A percentile compares a stretch with the other conserved stretches of the same genome.
Evolutionary conservation across 495 filamentous ascomycete species (phyloP).

Genomic region (Aspergillus kassunensis): DNA sequence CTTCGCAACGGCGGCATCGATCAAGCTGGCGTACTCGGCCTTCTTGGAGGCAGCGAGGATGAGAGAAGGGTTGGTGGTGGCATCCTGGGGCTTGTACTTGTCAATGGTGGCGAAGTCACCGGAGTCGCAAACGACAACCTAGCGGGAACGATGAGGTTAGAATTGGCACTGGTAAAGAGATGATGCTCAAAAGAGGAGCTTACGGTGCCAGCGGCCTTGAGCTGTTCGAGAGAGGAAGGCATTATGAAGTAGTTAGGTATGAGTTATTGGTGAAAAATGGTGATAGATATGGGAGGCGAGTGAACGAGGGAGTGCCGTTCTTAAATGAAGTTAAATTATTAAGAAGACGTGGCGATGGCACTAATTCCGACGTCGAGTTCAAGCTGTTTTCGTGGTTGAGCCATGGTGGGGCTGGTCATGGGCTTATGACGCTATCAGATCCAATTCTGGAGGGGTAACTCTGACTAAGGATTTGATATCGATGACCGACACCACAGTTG

Average conservation of each 20-base stretch:
- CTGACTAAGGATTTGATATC: constrained; percentile 4
- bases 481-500: not conserved
- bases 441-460: not conserved
- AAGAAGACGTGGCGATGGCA: constrained; percentile 27
- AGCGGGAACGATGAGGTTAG: constrained; percentile 12
- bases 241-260: constrained; percentile 46
- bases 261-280: not conserved
- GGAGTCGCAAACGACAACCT: constrained; percentile 30
- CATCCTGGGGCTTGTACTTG: constrained; percentile 99
- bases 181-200: constrained; percentile 33
- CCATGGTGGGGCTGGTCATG: constrained; percentile 6
- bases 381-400: constrained; percentile 3
- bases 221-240: constrained; percentile 86
- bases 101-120: constrained; percentile 67
- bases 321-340: constrained; percentile 9
- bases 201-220: constrained; percentile 95
- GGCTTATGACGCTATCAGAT: constrained; percentile 17
- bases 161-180: constrained; percentile 12
- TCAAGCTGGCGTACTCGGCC: constrained; percentile 87
- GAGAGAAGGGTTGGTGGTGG: constrained; percentile 97
- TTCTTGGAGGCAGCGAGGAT: constrained; percentile 99
- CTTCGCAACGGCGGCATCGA: constrained; percentile 80
- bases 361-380: not conserved
- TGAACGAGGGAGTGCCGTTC: constrained; percentile 17
- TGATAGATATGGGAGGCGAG: constrained; percentile 11